A percentile compares a stretch with the other conserved stretches of the same genome.
These are phyloP conservation scores for Solidago caesia DNA, from an alignment of 129 eudicot species.

Conservation along the genomic window DNA sequence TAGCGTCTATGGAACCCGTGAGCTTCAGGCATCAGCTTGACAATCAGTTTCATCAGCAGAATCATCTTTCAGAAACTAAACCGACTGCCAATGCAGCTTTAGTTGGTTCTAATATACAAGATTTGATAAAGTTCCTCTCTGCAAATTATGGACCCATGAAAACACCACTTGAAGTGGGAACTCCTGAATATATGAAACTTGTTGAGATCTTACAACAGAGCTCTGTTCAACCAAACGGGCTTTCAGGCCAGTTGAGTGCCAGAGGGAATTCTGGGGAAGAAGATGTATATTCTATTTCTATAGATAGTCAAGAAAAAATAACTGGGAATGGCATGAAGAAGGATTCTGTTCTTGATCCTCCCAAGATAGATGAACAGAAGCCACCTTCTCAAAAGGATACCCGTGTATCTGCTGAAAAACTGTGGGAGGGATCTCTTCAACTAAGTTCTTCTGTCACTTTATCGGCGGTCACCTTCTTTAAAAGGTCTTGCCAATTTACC, in stretches of 20 bases:
- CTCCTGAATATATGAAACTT: conserved; percentile 33
- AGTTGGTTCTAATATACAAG: conserved; percentile 30
- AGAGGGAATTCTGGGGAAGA: conserved; percentile 4
- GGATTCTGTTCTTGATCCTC: conserved; percentile 18
- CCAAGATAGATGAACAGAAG: conserved; percentile 28
- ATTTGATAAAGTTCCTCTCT: conserved; percentile 21
- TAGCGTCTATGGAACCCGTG: conserved; percentile 29
- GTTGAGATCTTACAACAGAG: conserved; percentile 34
- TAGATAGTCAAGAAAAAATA: conserved; percentile 18
- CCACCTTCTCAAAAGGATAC: conserved; percentile 26
- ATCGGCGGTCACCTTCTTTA: conserved; percentile 63
- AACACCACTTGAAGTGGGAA: conserved; percentile 25
- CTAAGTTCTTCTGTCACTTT: conserved; percentile 56
- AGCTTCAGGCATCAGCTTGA: conserved; percentile 29
- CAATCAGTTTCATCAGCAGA: conserved; percentile 28
- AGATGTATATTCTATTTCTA: conserved; percentile 21
- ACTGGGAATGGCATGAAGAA: conserved; percentile 15
- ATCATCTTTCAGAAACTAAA: conserved; percentile 21
- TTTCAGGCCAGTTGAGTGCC: background rate
- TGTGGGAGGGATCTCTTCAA: conserved; percentile 82
- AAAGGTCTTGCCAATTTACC: conserved; percentile 49
- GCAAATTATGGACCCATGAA: conserved; percentile 29
- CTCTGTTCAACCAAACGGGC: conserved; percentile 23
- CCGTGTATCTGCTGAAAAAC: conserved; percentile 36
- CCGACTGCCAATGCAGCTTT: background rate